phyloP scores from a whole-genome alignment of 345 rosid species.

The Acer negundo region DNA sequence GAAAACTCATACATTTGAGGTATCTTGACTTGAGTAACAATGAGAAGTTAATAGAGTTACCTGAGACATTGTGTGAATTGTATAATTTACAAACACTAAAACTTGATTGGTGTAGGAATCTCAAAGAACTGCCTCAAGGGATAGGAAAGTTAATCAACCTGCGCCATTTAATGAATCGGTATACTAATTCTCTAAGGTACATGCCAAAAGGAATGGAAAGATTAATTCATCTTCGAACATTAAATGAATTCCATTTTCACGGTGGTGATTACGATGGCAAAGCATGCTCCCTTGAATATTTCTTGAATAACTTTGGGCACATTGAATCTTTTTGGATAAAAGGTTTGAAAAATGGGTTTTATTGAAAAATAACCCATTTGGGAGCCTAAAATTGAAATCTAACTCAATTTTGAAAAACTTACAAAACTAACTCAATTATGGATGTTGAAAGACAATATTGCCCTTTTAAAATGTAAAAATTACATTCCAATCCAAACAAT shows the following conservation, averaged over 20 bases:
- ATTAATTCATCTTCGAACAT: background rate
- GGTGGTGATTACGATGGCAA: background rate
- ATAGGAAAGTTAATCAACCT: slow-evolving; percentile 10
- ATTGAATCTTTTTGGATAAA: background rate
- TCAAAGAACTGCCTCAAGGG: background rate
- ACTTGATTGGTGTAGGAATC: background rate
- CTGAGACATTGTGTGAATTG: background rate
- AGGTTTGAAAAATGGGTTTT: too few relatives aligned
- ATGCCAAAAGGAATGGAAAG: slow-evolving; percentile 8
- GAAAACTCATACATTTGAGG: background rate
- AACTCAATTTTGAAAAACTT: too few relatives aligned
- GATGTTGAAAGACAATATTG: too few relatives aligned
- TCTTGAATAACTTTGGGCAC: background rate
- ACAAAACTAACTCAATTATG: too few relatives aligned
- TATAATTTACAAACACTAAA: background rate
- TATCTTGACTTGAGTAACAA: background rate
- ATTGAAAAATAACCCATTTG: too few relatives aligned
- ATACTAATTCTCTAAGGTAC: background rate
- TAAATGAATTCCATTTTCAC: background rate
- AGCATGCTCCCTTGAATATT: background rate
- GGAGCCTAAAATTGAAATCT: too few relatives aligned
- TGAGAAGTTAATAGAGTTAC: background rate
- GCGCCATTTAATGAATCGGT: background rate
- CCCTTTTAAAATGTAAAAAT: too few relatives aligned
- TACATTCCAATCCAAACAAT: too few relatives aligned